Evolutionary conservation across 148 eudicot species (phyloP).

Genomic region (Amaranthus palmeri): DNA sequence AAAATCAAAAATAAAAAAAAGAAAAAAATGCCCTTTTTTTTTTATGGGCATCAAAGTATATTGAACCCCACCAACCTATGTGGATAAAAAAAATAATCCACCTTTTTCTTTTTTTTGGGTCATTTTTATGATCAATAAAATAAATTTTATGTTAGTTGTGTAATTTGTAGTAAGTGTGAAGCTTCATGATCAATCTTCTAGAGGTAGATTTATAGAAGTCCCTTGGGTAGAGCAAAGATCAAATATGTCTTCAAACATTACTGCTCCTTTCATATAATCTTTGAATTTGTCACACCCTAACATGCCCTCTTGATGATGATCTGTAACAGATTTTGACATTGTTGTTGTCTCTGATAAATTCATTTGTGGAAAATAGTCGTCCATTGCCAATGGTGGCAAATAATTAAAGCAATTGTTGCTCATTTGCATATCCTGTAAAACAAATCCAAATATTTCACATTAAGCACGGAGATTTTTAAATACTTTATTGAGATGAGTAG

Average conservation of each 20-base stretch:
- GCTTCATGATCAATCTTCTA: constrained; percentile 25
- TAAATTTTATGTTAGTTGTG: constrained; percentile 25
- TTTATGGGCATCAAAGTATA: constrained; percentile 21
- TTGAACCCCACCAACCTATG: constrained; percentile 27
- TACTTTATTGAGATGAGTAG: not conserved
- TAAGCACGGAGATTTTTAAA: not conserved
- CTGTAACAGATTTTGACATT: constrained; percentile 15
- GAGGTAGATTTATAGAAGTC: constrained; percentile 19
- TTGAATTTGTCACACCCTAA: constrained; percentile 32
- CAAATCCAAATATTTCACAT: not conserved
- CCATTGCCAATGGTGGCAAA: constrained; percentile 26
- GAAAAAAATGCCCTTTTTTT: constrained; percentile 9
- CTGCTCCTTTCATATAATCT: constrained; percentile 33
- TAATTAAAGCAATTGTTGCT: constrained; percentile 18
- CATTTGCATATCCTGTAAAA: constrained; percentile 31
- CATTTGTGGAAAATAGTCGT: constrained; percentile 30
- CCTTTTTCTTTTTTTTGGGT: constrained; percentile 17
- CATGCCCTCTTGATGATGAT: constrained; percentile 16
- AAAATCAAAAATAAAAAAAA: not conserved
- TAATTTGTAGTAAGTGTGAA: constrained; percentile 9
- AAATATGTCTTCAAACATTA: constrained; percentile 36
- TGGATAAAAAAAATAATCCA: constrained; percentile 37
- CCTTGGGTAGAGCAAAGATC: constrained; percentile 34
- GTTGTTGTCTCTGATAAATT: constrained; percentile 27
- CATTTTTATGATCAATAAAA: constrained; percentile 21